phyloP scores from a whole-genome alignment of 306 rosid species.

The Carpinus fangiana region DNA sequence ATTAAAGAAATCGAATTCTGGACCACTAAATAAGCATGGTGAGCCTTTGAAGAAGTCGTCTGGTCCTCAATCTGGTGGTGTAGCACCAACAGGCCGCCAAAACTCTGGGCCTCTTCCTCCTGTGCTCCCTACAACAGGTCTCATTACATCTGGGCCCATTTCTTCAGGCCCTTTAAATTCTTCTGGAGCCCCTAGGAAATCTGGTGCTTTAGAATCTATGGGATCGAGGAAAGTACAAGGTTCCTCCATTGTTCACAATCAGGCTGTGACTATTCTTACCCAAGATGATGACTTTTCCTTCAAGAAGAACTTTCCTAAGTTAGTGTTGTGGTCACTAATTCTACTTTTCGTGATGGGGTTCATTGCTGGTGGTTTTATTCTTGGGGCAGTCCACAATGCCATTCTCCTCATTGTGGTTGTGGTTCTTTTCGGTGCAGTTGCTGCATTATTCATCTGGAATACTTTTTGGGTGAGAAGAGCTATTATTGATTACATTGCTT shows the following conservation, averaged over 20 bases:
- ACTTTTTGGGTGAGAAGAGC: conserved; percentile 89
- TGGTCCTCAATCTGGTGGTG: conserved; percentile 98
- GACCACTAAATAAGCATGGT: conserved; percentile 94
- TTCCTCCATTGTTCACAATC: conserved; percentile 57
- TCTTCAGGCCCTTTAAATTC: conserved; percentile 90
- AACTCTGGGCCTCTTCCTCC: conserved; percentile 98
- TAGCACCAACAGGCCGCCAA: conserved; percentile 59
- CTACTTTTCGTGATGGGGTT: conserved; percentile 95
- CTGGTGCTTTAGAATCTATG: conserved; percentile 79
- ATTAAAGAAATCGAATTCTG: conserved; percentile 84
- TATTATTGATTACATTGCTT: conserved; percentile 66
- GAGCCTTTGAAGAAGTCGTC: conserved; percentile 94
- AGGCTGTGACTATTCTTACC: conserved; percentile 78
- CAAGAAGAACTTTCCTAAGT: conserved; percentile 83
- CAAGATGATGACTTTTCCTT: conserved; percentile 84
- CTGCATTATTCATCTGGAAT: conserved; percentile 88
- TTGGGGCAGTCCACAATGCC: conserved; percentile 93
- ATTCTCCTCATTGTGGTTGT: conserved; percentile 87
- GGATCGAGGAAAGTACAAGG: conserved; percentile 75
- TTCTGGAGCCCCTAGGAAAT: conserved; percentile 97
- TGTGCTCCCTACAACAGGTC: conserved; percentile 89
- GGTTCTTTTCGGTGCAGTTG: conserved; percentile 69
- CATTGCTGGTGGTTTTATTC: conserved; percentile 97
- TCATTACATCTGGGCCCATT: conserved; percentile 93
- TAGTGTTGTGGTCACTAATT: conserved; percentile 90